Percentiles rank a stretch among this genome's conserved stretches.
These are phyloP conservation scores for Boletus mariae DNA, from an alignment of 1,284 basidiomycete genomes.

Conservation along the genomic window DNA sequence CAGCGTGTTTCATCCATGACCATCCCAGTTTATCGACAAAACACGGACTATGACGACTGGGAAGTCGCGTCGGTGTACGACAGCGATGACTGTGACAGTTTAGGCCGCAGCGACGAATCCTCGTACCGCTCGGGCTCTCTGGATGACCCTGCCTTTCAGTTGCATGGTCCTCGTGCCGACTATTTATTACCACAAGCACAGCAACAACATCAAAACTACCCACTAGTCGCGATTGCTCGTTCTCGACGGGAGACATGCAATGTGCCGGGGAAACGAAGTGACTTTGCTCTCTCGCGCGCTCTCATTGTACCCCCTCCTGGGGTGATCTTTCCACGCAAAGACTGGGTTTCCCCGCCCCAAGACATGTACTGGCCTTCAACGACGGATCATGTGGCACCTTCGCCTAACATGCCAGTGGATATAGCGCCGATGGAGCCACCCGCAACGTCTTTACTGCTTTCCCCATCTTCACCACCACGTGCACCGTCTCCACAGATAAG, in stretches of 20 bases:
- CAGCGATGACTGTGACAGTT: constrained; percentile 29
- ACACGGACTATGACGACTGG: constrained; percentile 23
- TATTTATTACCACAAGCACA: constrained; percentile 16
- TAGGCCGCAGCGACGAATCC: constrained; percentile 23
- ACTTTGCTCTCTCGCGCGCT: constrained; percentile 5
- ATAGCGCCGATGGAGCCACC: constrained; percentile 12
- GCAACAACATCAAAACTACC: constrained; percentile 12
- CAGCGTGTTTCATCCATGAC: constrained; percentile 11
- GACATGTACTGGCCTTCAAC: constrained; percentile 14
- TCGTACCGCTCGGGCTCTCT: constrained; percentile 4
- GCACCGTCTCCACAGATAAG: constrained; percentile 13
- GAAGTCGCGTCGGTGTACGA: constrained; percentile 29
- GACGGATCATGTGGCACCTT: constrained; percentile 4
- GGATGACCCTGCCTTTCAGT: constrained; percentile 6
- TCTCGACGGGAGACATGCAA: constrained; percentile 15
- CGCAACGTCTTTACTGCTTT: constrained; percentile 18
- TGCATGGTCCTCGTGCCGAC: constrained; percentile 11
- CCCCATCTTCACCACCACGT: constrained; percentile 13
- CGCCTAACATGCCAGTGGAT: constrained; percentile 3
- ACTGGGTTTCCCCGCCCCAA: constrained; percentile 17
- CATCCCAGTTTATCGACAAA: constrained; percentile 29
- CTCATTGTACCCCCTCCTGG: constrained; percentile 27
- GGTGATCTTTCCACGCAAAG: constrained; percentile 24
- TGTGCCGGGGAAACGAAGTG: constrained; percentile 10
- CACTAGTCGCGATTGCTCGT: neutral